Conservation (phyloP, 345 rosid genomes). For the Cardamine resedifolia region DNA sequence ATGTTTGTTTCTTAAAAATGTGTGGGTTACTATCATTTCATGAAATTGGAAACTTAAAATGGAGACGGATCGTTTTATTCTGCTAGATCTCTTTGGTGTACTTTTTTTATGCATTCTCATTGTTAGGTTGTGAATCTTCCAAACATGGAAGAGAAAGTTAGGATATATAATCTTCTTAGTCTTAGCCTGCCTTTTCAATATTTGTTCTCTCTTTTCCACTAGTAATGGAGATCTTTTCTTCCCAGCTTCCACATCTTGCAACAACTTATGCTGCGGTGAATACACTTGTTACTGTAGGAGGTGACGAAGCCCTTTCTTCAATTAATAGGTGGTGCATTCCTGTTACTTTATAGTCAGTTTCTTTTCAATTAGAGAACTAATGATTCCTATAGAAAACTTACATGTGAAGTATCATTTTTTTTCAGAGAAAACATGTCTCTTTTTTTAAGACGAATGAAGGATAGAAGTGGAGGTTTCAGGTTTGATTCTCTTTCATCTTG, state of each 20-base stretch:
- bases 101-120: constrained; percentile 5
- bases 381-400: constrained; percentile 30
- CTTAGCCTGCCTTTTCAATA: background rate
- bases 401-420: constrained; percentile 32
- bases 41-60: background rate
- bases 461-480: constrained; percentile 84
- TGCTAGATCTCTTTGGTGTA: constrained; percentile 5
- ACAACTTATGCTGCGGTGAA: constrained; percentile 96
- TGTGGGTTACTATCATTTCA: background rate
- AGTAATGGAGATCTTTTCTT: constrained; percentile 25
- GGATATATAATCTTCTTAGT: background rate
- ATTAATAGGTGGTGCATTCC: constrained; percentile 63
- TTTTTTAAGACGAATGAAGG: constrained; percentile 76
- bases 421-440: constrained; percentile 60
- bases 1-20: constrained; percentile 7
- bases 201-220: background rate
- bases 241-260: constrained; percentile 95
- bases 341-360: background rate
- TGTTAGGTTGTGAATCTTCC: constrained; percentile 10
- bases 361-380: background rate
- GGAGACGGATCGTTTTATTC: constrained; percentile 1
- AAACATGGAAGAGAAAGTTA: background rate
- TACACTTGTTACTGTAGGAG: constrained; percentile 84
- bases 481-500: constrained; percentile 27
- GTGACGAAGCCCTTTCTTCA: constrained; percentile 64